A percentile compares a stretch with the other conserved stretches of the same genome.
Conservation (phyloP, 2,329 filamentous ascomycete species). For the Fusarium graminum region DNA sequence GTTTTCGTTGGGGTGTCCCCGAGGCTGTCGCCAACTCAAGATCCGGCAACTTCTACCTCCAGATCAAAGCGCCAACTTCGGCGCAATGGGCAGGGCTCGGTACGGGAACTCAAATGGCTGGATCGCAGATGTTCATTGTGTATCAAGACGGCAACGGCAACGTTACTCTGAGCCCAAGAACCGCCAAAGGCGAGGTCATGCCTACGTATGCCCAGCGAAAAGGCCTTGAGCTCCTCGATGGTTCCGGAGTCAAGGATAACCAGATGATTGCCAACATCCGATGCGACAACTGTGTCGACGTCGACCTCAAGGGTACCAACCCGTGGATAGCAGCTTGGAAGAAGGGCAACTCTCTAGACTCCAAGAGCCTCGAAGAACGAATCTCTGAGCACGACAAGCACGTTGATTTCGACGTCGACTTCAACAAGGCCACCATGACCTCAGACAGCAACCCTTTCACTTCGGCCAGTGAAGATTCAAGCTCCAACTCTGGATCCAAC, state of each 20-base stretch:
- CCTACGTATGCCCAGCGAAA: conserved; percentile 61
- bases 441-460: conserved; percentile 67
- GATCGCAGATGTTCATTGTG: conserved; percentile 72
- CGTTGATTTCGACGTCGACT: conserved; percentile 61
- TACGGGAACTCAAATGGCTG: conserved; percentile 67
- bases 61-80: conserved; percentile 66
- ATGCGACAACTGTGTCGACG: conserved; percentile 65
- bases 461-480: conserved; percentile 29
- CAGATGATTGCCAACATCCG: conserved; percentile 71
- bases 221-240: conserved; percentile 66
- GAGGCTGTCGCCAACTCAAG: conserved; percentile 60
- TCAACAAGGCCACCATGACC: conserved; percentile 61
- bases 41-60: conserved; percentile 71
- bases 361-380: conserved; percentile 58
- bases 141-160: conserved; percentile 71
- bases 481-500: conserved; percentile 12
- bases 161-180: conserved; percentile 71
- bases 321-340: conserved; percentile 70
- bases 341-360: conserved; percentile 60
- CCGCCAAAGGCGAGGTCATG: conserved; percentile 60
- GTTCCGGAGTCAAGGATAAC: conserved; percentile 66
- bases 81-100: conserved; percentile 71
- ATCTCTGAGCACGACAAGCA: conserved; percentile 60
- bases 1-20: conserved; percentile 69
- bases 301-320: conserved; percentile 59